Evolutionary conservation across 805 yeast genomes (phyloP).

Genomic region (Cyberlindnera americana): DNA sequence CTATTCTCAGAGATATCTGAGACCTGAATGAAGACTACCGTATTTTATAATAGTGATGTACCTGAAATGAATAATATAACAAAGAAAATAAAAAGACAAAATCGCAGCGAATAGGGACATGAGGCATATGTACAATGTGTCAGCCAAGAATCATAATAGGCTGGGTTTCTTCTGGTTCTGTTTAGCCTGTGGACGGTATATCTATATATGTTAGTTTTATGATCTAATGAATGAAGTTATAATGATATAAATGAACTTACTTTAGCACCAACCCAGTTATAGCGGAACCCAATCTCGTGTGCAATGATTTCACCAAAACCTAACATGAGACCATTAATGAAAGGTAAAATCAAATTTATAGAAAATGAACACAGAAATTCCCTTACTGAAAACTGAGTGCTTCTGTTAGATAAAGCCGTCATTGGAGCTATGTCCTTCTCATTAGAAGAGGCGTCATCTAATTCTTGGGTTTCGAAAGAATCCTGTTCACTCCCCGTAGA

Average conservation of each 20-base stretch:
- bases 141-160: no score
- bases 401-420: background rate
- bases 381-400: slow-evolving; percentile 1
- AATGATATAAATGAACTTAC: slow-evolving; percentile 37
- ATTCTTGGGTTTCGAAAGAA: background rate
- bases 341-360: slow-evolving; percentile 78
- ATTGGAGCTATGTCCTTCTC: background rate
- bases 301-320: slow-evolving; percentile 96
- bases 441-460: background rate
- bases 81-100: no score
- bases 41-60: no score
- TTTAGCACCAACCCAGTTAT: slow-evolving; percentile 71
- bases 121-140: no score
- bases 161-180: slow-evolving; percentile 24
- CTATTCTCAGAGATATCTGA: slow-evolving; percentile 31
- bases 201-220: slow-evolving; percentile 14
- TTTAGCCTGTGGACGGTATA: slow-evolving; percentile 34
- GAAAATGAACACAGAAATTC: slow-evolving; percentile 37
- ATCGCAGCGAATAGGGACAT: no score
- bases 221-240: no score
- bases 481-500: slow-evolving; percentile 4
- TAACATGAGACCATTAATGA: slow-evolving; percentile 89
- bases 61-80: no score
- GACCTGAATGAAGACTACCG: background rate
- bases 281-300: slow-evolving; percentile 82